Evolutionary conservation across 2,329 filamentous ascomycete species (phyloP).

Genomic region (Hymenoscyphus infarciens): DNA sequence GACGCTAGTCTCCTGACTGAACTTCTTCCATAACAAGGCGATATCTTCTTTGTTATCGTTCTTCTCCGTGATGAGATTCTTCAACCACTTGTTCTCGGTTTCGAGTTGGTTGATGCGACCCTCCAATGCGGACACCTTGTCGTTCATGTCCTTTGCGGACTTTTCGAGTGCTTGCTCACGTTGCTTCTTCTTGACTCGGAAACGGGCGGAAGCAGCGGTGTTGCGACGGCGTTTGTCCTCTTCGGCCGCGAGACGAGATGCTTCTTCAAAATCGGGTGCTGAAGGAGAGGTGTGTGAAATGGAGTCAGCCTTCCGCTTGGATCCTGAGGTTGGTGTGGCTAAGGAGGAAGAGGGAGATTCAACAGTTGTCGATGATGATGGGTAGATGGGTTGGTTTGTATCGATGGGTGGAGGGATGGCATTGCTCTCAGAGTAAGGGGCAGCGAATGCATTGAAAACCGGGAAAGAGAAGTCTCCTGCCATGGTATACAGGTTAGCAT

Average conservation of each 20-base stretch:
- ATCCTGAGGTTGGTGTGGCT: constrained; percentile 27
- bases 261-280: constrained; percentile 60
- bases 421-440: constrained; percentile 1
- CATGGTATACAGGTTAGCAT: constrained; percentile 32
- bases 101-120: constrained; percentile 72
- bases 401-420: constrained; percentile 21
- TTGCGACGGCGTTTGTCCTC: constrained; percentile 89
- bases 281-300: constrained; percentile 28
- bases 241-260: constrained; percentile 70
- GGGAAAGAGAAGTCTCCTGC: constrained; percentile 34
- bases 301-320: constrained; percentile 34
- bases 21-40: constrained; percentile 39
- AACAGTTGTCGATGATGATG: constrained; percentile 19
- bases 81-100: constrained; percentile 79
- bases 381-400: constrained; percentile 19
- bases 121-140: constrained; percentile 73
- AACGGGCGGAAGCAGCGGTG: constrained; percentile 82
- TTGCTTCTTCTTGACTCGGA: constrained; percentile 95
- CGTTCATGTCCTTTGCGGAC: constrained; percentile 76
- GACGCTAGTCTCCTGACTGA: constrained; percentile 33
- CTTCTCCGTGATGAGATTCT: constrained; percentile 78
- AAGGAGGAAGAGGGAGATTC: constrained; percentile 27
- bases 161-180: constrained; percentile 82
- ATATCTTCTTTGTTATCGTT: constrained; percentile 51
- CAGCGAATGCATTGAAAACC: constrained; percentile 30